These are phyloP conservation scores for Atractiella rhizophila DNA, from an alignment of 768 basidiomycete species.

Conservation along the genomic window DNA sequence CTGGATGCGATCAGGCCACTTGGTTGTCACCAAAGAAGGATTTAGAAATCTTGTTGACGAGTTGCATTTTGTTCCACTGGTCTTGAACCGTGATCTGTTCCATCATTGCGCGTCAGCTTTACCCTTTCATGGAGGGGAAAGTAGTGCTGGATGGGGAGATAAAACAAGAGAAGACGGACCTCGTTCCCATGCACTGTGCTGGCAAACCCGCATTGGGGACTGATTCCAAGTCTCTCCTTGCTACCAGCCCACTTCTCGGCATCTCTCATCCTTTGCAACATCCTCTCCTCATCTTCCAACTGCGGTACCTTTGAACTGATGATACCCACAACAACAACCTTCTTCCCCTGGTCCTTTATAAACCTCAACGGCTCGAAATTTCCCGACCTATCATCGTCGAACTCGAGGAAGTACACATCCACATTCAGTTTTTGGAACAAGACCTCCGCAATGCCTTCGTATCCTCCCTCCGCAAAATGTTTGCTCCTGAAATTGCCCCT, in stretches of 20 bases:
- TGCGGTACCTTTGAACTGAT: constrained; percentile 14
- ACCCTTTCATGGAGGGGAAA: neutral
- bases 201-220: constrained; percentile 15
- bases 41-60: neutral
- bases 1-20: too few relatives aligned
- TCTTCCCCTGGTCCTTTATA: constrained; percentile 11
- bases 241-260: constrained; percentile 16
- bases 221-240: constrained; percentile 14
- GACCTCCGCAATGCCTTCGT: constrained; percentile 12
- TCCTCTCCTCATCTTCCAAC: constrained; percentile 16
- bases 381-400: constrained; percentile 10
- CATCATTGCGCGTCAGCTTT: neutral
- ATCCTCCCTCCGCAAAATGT: constrained; percentile 10
- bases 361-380: constrained; percentile 13
- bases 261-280: constrained; percentile 13
- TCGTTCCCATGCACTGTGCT: constrained; percentile 4
- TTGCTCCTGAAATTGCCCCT: constrained; percentile 10
- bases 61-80: constrained; percentile 9
- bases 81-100: constrained; percentile 5
- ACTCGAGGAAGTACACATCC: constrained; percentile 13
- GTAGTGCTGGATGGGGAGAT: neutral
- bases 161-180: neutral
- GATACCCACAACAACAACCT: constrained; percentile 15
- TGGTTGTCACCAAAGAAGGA: too few relatives aligned
- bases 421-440: constrained; percentile 11